Evolutionary conservation across 2,329 filamentous ascomycete genomes (phyloP).

Genomic region (Diaporthe humulicola): DNA sequence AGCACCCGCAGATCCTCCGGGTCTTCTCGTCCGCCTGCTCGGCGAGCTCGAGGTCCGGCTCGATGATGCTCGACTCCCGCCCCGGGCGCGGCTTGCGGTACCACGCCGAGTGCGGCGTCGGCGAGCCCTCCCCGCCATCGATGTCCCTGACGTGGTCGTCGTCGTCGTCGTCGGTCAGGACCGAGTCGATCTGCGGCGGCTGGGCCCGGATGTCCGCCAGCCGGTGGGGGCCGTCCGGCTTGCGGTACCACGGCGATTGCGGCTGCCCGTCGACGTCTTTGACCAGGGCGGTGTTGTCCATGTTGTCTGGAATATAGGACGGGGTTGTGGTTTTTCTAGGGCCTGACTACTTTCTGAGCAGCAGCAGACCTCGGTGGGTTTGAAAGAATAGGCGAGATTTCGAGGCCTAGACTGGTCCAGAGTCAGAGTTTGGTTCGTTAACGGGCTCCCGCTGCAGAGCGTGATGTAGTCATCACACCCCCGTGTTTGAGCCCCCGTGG

Average conservation of each 20-base stretch:
- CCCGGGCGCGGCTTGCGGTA: background rate
- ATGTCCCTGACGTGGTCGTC: slow-evolving; percentile 22
- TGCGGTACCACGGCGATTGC: slow-evolving; percentile 22
- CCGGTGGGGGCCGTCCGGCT: background rate
- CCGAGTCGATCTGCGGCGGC: background rate
- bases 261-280: background rate
- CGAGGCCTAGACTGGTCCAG: slow-evolving; percentile 9
- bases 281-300: background rate
- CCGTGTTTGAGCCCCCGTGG: background rate
- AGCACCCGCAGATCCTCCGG: slow-evolving; percentile 30
- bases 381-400: slow-evolving; percentile 18
- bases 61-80: background rate
- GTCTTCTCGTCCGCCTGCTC: slow-evolving; percentile 5
- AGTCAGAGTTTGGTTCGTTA: background rate
- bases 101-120: background rate
- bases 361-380: background rate
- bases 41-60: background rate
- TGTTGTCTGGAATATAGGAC: background rate
- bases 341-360: background rate
- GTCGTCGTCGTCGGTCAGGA: slow-evolving; percentile 2
- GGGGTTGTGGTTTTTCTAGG: background rate
- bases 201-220: background rate
- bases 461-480: slow-evolving; percentile 2
- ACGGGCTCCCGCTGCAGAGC: background rate
- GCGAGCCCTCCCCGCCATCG: slow-evolving; percentile 1